phyloP scores from a whole-genome alignment of 306 rosid species.

The Begonia masoniana region DNA sequence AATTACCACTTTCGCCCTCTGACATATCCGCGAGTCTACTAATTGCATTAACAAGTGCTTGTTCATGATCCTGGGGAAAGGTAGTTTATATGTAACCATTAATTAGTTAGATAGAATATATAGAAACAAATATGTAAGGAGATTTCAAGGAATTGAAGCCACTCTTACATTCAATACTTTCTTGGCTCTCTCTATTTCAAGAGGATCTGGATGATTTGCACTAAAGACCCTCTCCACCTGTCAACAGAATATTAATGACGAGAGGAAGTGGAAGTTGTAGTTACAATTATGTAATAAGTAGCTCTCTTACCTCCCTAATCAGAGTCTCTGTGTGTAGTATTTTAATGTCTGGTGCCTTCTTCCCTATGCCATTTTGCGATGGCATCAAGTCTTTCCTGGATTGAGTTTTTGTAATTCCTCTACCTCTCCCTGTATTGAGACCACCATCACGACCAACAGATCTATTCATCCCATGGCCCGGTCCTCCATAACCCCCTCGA shows the following conservation, averaged over 20 bases:
- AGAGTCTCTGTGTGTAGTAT: conserved; percentile 68
- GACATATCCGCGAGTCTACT: conserved; percentile 61
- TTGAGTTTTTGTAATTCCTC: conserved; percentile 50
- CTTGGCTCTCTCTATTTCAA: conserved; percentile 76
- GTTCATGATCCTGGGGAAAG: conserved; percentile 72
- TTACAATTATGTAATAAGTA: not conserved
- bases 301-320: conserved; percentile 51
- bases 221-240: conserved; percentile 90
- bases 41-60: conserved; percentile 78
- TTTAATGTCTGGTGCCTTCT: conserved; percentile 47
- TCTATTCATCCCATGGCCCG: conserved; percentile 58
- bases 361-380: conserved; percentile 52
- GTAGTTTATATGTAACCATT: conserved; percentile 7
- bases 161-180: conserved; percentile 61
- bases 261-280: conserved; percentile 6
- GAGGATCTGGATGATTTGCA: conserved; percentile 64
- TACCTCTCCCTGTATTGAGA: conserved; percentile 61
- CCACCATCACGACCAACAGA: conserved; percentile 44
- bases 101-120: not conserved
- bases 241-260: not conserved
- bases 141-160: not conserved
- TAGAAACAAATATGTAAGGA: not conserved
- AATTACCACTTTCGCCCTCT: conserved; percentile 78
- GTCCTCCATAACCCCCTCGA: conserved; percentile 39
- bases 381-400: conserved; percentile 40